Conservation (phyloP, 495 filamentous ascomycete genomes). For the Penicillium flavigenum region DNA sequence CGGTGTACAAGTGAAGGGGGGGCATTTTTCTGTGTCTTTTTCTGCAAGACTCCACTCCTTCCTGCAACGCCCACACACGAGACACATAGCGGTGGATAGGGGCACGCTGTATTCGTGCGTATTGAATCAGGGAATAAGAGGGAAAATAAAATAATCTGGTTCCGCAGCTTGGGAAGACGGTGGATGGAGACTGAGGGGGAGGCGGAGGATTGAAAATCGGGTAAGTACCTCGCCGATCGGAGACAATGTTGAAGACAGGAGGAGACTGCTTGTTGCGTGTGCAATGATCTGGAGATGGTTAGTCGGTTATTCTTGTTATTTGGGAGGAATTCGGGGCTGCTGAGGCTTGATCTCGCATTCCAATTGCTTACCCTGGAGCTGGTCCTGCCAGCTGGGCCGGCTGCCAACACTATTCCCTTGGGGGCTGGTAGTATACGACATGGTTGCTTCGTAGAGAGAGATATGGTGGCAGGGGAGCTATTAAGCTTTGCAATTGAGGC, state of each 20-base stretch:
- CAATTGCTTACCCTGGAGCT: constrained; percentile 49
- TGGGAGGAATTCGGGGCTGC: background rate
- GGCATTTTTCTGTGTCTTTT: constrained; percentile 10
- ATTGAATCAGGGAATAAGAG: constrained; percentile 2
- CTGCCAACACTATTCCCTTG: constrained; percentile 21
- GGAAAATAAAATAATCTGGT: constrained; percentile 4
- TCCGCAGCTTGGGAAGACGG: constrained; percentile 7
- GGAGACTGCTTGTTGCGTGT: constrained; percentile 48
- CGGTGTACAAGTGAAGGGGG: constrained; percentile 35
- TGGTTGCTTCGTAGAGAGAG: constrained; percentile 23
- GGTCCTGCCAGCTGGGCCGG: constrained; percentile 50
- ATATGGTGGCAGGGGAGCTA: constrained; percentile 1
- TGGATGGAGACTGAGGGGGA: background rate
- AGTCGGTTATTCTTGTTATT: constrained; percentile 22
- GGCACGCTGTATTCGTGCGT: constrained; percentile 1
- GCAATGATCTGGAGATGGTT: constrained; percentile 56
- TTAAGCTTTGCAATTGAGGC: constrained; percentile 10
- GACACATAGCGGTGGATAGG: constrained; percentile 12
- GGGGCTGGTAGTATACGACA: constrained; percentile 31
- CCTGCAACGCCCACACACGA: constrained; percentile 27
- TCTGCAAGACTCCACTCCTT: constrained; percentile 33
- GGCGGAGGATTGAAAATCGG: constrained; percentile 8
- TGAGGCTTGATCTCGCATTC: background rate
- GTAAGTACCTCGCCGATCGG: constrained; percentile 72
- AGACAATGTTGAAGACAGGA: constrained; percentile 69